phyloP scores from a whole-genome alignment of 768 basidiomycete species.

The Tubosaeta sp. region DNA sequence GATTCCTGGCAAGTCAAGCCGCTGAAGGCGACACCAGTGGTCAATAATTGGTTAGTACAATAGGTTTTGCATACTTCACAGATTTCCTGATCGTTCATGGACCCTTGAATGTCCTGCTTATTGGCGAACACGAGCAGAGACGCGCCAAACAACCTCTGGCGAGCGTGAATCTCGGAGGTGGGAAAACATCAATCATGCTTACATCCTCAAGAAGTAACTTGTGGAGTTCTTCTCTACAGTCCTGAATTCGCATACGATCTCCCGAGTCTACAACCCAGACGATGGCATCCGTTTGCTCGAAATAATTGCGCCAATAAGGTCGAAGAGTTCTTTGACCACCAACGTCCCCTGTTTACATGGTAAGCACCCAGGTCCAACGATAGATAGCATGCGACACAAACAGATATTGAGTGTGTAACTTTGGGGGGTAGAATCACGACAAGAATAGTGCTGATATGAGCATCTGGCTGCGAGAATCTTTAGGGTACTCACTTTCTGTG shows the following conservation, averaged over 20 bases:
- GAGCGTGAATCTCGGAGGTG: conserved; percentile 18
- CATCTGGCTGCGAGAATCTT: conserved; percentile 12
- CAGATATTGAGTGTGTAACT: conserved; percentile 45
- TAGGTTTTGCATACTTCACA: conserved; percentile 55
- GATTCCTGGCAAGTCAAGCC: conserved; percentile 76
- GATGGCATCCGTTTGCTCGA: conserved; percentile 96
- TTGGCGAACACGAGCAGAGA: conserved; percentile 95
- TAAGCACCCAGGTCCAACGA: conserved; percentile 64
- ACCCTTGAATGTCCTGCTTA: conserved; percentile 92
- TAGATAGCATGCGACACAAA: conserved; percentile 19
- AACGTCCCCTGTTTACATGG: conserved; percentile 87
- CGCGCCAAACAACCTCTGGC: conserved; percentile 88
- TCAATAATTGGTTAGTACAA: conserved; percentile 3
- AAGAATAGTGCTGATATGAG: conserved; percentile 22
- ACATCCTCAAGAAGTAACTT: conserved; percentile 90
- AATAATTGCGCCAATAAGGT: conserved; percentile 99
- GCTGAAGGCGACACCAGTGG: conserved; percentile 39
- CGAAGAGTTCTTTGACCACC: conserved; percentile 94
- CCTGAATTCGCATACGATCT: conserved; percentile 84
- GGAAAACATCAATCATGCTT: conserved; percentile 27
- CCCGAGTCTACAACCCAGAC: conserved; percentile 99
- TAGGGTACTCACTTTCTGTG: conserved; percentile 69
- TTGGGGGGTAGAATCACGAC: conserved; percentile 18
- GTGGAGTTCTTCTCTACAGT: conserved; percentile 86
- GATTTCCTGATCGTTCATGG: conserved; percentile 80